phyloP scores from a whole-genome alignment of 2,329 filamentous ascomycete species.

The Xylariaceae sp. region DNA sequence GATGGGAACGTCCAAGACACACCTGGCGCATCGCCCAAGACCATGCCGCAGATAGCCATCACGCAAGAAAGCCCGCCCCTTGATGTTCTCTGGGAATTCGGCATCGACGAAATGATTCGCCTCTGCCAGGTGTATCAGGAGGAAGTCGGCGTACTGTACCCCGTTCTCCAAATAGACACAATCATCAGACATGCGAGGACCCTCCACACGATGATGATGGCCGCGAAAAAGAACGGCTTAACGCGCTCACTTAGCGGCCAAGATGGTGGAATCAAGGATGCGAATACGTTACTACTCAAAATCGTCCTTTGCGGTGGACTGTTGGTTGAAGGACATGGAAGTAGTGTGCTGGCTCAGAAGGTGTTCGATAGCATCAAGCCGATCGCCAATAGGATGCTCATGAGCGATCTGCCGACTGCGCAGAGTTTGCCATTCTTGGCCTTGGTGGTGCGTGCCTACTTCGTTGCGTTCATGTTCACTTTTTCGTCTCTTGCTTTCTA shows the following conservation, averaged over 20 bases:
- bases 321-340: slow-evolving; percentile 74
- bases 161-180: slow-evolving; percentile 71
- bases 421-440: slow-evolving; percentile 50
- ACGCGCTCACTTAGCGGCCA: slow-evolving; percentile 31
- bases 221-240: slow-evolving; percentile 35
- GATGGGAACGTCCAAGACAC: slow-evolving; percentile 42
- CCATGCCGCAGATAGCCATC: not conserved
- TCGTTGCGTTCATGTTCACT: not conserved
- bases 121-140: slow-evolving; percentile 81
- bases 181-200: slow-evolving; percentile 68
- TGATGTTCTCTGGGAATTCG: slow-evolving; percentile 80
- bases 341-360: slow-evolving; percentile 69
- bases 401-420: slow-evolving; percentile 50
- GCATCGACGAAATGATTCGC: slow-evolving; percentile 75
- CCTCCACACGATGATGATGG: slow-evolving; percentile 71
- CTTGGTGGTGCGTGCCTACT: slow-evolving; percentile 33
- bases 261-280: slow-evolving; percentile 43
- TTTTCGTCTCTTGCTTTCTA: not conserved
- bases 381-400: slow-evolving; percentile 64
- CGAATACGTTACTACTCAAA: slow-evolving; percentile 70
- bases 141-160: slow-evolving; percentile 91
- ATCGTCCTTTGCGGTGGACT: slow-evolving; percentile 78
- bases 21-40: slow-evolving; percentile 28
- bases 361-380: slow-evolving; percentile 76
- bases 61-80: slow-evolving; percentile 18